These are phyloP conservation scores for Wickerhamomyces tratensis DNA, from an alignment of 805 yeast genomes.

Conservation along the genomic window DNA sequence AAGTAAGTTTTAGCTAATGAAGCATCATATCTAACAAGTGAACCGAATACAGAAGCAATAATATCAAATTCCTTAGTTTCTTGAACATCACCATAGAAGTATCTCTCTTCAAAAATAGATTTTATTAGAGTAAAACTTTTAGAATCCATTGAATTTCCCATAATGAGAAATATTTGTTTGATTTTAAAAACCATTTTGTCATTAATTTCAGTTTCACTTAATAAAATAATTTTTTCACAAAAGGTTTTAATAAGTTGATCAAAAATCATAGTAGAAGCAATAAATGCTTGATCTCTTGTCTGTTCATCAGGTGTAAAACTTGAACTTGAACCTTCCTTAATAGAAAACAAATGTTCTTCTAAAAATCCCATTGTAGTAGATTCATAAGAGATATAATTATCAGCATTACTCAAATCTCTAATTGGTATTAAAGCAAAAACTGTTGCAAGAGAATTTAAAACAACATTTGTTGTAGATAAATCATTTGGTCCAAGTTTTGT, in stretches of 20 bases:
- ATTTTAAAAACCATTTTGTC: slow-evolving; percentile 27
- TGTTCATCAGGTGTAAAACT: slow-evolving; percentile 32
- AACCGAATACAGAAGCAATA: slow-evolving; percentile 63
- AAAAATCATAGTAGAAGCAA: slow-evolving; percentile 68
- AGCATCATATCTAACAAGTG: slow-evolving; percentile 51
- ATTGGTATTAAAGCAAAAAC: slow-evolving; percentile 69
- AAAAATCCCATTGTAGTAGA: slow-evolving; percentile 46
- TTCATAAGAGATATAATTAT: slow-evolving; percentile 30
- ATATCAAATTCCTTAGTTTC: slow-evolving; percentile 51
- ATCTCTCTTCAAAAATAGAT: slow-evolving; percentile 24
- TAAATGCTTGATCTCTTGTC: slow-evolving; percentile 44
- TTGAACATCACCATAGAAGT: slow-evolving; percentile 46
- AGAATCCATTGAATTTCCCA: slow-evolving; percentile 53
- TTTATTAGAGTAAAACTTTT: slow-evolving; percentile 38
- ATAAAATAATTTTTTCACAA: slow-evolving; percentile 45
- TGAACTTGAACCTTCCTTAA: slow-evolving; percentile 24
- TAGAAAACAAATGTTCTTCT: slow-evolving; percentile 46
- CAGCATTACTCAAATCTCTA: slow-evolving; percentile 35
- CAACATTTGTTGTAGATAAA: slow-evolving; percentile 55
- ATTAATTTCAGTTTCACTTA: slow-evolving; percentile 45
- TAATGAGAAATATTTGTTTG: slow-evolving; percentile 33
- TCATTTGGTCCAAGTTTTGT: slow-evolving; percentile 90
- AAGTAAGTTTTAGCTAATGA: slow-evolving; percentile 16
- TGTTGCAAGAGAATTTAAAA: slow-evolving; percentile 61
- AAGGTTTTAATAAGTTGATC: slow-evolving; percentile 47